Evolutionary conservation across 495 filamentous ascomycete species (phyloP).

Genomic region (Parathielavia appendiculata): DNA sequence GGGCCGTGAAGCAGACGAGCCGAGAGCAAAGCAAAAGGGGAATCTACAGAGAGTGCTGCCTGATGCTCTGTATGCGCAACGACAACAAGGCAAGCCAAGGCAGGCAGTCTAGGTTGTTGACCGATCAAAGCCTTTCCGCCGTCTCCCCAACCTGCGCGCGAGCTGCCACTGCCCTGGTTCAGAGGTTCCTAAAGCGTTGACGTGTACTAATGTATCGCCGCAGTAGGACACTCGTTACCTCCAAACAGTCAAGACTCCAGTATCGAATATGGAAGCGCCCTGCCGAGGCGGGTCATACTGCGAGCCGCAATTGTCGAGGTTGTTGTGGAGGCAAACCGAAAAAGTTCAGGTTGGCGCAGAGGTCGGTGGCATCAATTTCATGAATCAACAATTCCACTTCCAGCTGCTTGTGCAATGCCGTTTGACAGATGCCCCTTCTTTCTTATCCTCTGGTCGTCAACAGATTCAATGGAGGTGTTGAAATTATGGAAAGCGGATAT

Average conservation of each 20-base stretch:
- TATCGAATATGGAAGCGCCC: slow-evolving; percentile 8
- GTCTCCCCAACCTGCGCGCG: background rate
- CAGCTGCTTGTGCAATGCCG: background rate
- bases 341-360: slow-evolving; percentile 10
- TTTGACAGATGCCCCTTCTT: background rate
- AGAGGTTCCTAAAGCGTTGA: background rate
- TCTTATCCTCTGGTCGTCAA: background rate
- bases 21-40: slow-evolving; percentile 2
- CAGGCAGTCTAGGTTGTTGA: slow-evolving; percentile 10
- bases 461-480: slow-evolving; percentile 6
- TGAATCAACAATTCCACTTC: slow-evolving; percentile 9
- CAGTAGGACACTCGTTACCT: background rate
- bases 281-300: slow-evolving; percentile 24
- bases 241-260: background rate
- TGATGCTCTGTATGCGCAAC: slow-evolving; percentile 1
- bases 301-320: slow-evolving; percentile 13
- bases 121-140: background rate
- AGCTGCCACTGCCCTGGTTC: background rate
- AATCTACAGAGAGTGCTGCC: slow-evolving; percentile 16
- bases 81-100: slow-evolving; percentile 5
- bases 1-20: background rate
- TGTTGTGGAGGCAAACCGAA: background rate
- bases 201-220: slow-evolving; percentile 4
- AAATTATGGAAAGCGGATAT: background rate
- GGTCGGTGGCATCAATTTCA: slow-evolving; percentile 7